A percentile compares a stretch with the other conserved stretches of the same genome.
Conservation (phyloP, 2,329 filamentous ascomycete genomes). For the Phialophora chinensis region DNA sequence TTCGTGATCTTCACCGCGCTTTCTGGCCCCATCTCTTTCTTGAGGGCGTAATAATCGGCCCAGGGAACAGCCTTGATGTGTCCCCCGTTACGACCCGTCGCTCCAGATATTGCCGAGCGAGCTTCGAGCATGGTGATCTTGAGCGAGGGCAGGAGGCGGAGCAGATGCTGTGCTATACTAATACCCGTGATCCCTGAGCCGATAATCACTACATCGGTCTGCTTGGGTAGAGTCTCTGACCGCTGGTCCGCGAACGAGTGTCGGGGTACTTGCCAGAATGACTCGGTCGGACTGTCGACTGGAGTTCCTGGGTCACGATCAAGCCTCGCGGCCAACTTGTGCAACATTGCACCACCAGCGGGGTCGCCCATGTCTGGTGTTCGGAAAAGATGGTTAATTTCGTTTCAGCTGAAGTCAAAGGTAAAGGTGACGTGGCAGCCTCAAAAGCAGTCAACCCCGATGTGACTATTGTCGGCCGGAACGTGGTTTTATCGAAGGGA, state of each 20-base stretch:
- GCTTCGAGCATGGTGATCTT: constrained; percentile 46
- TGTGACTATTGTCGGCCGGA: background rate
- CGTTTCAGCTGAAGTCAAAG: background rate
- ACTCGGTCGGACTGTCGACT: constrained; percentile 45
- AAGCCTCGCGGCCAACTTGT: constrained; percentile 29
- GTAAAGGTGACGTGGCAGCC: background rate
- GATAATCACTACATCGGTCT: constrained; percentile 44
- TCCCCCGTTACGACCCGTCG: constrained; percentile 48
- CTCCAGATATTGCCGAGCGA: constrained; percentile 46
- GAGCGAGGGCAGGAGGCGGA: constrained; percentile 40
- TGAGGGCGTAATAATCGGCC: constrained; percentile 31
- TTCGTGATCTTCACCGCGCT: constrained; percentile 42
- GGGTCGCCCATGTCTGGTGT: constrained; percentile 13
- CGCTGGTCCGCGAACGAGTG: constrained; percentile 40
- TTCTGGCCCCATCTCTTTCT: constrained; percentile 28
- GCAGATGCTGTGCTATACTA: constrained; percentile 43
- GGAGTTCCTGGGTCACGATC: constrained; percentile 46
- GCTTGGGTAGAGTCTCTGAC: constrained; percentile 36
- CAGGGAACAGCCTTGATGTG: constrained; percentile 41
- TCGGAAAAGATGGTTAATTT: background rate
- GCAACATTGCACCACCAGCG: constrained; percentile 12
- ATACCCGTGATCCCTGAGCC: constrained; percentile 48
- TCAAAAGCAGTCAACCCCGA: background rate
- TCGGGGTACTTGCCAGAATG: constrained; percentile 44
- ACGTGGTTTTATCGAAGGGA: background rate